Percentiles rank a stretch among this genome's conserved stretches.
These are phyloP conservation scores for Prunus mira DNA, from an alignment of 306 rosid genomes.

Conservation along the genomic window DNA sequence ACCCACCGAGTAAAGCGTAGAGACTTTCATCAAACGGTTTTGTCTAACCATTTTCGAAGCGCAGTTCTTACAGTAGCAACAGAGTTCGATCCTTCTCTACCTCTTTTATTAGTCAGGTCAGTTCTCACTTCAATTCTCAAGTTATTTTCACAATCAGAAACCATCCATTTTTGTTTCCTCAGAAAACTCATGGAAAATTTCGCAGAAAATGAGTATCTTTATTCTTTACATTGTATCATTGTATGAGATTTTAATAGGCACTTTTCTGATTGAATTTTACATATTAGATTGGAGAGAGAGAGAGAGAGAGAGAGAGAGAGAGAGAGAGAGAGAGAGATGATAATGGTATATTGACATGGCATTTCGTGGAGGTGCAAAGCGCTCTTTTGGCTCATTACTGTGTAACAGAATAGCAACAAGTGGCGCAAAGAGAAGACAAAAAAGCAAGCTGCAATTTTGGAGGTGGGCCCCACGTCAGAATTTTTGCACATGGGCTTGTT, in stretches of 20 bases:
- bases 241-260: neutral
- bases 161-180: neutral
- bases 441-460: too few species aligned
- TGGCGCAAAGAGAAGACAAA: too few species aligned
- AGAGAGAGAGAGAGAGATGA: neutral
- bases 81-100: neutral
- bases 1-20: neutral
- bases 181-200: neutral
- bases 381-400: conserved; percentile 33
- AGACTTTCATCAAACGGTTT: neutral
- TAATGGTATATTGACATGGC: conserved; percentile 30
- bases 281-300: neutral
- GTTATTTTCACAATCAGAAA: neutral
- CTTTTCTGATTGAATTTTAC: conserved; percentile 1
- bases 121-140: neutral
- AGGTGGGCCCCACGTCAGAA: too few species aligned
- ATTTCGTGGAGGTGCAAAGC: conserved; percentile 33
- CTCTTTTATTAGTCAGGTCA: neutral
- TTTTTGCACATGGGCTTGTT: too few species aligned
- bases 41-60: neutral
- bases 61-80: neutral
- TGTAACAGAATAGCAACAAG: neutral
- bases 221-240: neutral
- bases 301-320: neutral
- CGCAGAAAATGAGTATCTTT: too few species aligned